A percentile compares a stretch with the other conserved stretches of the same genome.
Conservation (phyloP, 2,329 filamentous ascomycete species). For the Ophiosphaerella korrae region DNA sequence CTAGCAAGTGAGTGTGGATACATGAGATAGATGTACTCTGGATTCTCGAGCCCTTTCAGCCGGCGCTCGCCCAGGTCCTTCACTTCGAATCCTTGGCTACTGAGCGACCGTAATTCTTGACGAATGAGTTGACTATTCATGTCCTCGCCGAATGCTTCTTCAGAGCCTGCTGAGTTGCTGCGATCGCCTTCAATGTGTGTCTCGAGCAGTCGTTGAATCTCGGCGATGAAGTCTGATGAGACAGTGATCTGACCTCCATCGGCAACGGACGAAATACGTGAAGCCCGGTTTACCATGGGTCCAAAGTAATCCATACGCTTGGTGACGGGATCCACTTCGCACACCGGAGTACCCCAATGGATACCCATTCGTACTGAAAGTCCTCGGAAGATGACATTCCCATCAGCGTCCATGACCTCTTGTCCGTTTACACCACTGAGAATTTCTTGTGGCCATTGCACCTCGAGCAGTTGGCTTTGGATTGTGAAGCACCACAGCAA, state of each 20-base stretch:
- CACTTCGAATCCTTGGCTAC: slow-evolving; percentile 91
- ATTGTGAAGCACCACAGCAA: slow-evolving; percentile 96
- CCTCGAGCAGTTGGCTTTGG: slow-evolving; percentile 83
- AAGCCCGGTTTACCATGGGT: slow-evolving; percentile 97
- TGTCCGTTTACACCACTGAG: slow-evolving; percentile 84
- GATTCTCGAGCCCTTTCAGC: slow-evolving; percentile 95
- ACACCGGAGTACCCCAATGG: slow-evolving; percentile 93
- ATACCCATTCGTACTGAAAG: slow-evolving; percentile 97
- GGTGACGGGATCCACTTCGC: slow-evolving; percentile 93
- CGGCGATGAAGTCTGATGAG: slow-evolving; percentile 94
- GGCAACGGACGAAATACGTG: slow-evolving; percentile 90
- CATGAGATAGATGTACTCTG: slow-evolving; percentile 92
- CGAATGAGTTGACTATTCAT: slow-evolving; percentile 76
- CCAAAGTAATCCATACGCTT: slow-evolving; percentile 99
- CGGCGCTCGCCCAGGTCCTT: slow-evolving; percentile 96
- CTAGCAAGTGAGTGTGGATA: slow-evolving; percentile 89
- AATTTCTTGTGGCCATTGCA: slow-evolving; percentile 92
- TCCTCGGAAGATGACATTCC: slow-evolving; percentile 88
- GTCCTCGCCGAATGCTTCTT: slow-evolving; percentile 78
- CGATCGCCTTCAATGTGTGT: slow-evolving; percentile 86
- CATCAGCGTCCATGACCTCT: slow-evolving; percentile 80
- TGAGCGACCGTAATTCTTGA: slow-evolving; percentile 84
- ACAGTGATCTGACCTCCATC: slow-evolving; percentile 97
- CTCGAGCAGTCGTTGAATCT: slow-evolving; percentile 89
- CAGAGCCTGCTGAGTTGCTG: slow-evolving; percentile 68